These are phyloP conservation scores for Fusarium mangiferae DNA, from an alignment of 2,329 filamentous ascomycete genomes.

Conservation along the genomic window DNA sequence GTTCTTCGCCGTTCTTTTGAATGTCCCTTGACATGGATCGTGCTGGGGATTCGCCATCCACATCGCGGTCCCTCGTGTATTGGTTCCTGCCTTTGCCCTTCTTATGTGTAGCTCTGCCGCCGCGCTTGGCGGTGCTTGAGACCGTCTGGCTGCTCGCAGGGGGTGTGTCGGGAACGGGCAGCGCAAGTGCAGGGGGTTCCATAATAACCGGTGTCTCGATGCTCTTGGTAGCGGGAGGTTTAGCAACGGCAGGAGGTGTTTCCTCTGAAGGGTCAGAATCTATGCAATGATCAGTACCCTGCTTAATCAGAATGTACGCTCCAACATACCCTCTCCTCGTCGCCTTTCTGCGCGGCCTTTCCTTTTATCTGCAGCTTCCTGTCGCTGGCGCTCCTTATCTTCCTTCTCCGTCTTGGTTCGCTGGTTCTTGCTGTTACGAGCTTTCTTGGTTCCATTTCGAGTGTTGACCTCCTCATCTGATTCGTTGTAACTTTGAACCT, in stretches of 20 bases:
- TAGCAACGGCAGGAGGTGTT: conserved; percentile 59
- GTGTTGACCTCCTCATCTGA: conserved; percentile 75
- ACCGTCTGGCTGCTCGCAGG: conserved; percentile 58
- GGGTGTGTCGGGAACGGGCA: conserved; percentile 52
- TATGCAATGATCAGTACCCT: conserved; percentile 45
- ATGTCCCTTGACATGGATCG: conserved; percentile 65
- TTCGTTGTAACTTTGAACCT: conserved; percentile 66
- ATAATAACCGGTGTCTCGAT: conserved; percentile 45
- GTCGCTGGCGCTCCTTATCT: conserved; percentile 77
- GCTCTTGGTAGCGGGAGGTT: conserved; percentile 44
- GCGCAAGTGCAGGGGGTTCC: conserved; percentile 43
- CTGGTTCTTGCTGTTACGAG: conserved; percentile 68
- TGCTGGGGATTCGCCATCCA: conserved; percentile 66
- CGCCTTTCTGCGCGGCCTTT: conserved; percentile 85
- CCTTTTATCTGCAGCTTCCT: conserved; percentile 80
- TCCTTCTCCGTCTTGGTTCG: conserved; percentile 74
- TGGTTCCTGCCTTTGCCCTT: conserved; percentile 81
- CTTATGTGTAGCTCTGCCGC: conserved; percentile 68
- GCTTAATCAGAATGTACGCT: neutral
- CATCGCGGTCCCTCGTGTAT: conserved; percentile 80
- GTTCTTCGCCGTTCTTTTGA: conserved; percentile 51
- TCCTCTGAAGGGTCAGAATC: conserved; percentile 81
- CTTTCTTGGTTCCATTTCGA: conserved; percentile 67
- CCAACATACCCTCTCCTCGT: conserved; percentile 76
- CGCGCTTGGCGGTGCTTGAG: conserved; percentile 66